Percentiles rank a stretch among this genome's conserved stretches.
Evolutionary conservation across 129 eudicot species (phyloP).

Genomic region (Daucus carota): DNA sequence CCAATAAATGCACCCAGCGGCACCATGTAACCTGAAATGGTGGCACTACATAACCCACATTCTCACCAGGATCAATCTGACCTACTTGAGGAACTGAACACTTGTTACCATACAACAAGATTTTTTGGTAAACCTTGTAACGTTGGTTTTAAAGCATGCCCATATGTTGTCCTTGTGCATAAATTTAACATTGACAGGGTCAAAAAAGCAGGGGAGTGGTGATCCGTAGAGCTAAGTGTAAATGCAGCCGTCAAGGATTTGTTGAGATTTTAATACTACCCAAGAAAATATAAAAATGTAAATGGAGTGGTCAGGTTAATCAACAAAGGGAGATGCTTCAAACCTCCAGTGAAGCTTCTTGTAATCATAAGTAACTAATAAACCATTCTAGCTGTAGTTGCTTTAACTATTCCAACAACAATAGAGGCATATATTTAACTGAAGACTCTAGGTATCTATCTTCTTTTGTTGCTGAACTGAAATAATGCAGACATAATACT

Average conservation of each 20-base stretch:
- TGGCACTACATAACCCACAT: background rate
- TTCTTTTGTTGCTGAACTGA: background rate
- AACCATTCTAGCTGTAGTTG: background rate
- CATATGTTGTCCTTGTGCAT: background rate
- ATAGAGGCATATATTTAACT: background rate
- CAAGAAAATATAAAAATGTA: background rate
- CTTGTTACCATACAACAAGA: no score
- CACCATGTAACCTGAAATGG: no score
- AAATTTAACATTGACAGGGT: background rate
- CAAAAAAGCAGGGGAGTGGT: background rate
- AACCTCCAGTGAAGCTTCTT: background rate
- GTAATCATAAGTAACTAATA: background rate
- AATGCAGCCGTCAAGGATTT: conserved; percentile 4
- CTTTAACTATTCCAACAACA: background rate
- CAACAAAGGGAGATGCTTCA: background rate
- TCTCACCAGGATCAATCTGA: background rate
- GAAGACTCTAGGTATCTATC: no score
- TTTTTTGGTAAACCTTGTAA: no score
- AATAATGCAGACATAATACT: background rate
- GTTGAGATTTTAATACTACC: background rate
- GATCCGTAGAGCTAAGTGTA: background rate
- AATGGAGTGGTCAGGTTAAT: background rate
- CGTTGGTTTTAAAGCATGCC: background rate
- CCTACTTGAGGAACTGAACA: background rate
- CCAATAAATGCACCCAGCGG: no score